Base-by-base conservation (phyloP, 2,329 filamentous ascomycete genomes). In the Aureobasidium uvarum region DNA sequence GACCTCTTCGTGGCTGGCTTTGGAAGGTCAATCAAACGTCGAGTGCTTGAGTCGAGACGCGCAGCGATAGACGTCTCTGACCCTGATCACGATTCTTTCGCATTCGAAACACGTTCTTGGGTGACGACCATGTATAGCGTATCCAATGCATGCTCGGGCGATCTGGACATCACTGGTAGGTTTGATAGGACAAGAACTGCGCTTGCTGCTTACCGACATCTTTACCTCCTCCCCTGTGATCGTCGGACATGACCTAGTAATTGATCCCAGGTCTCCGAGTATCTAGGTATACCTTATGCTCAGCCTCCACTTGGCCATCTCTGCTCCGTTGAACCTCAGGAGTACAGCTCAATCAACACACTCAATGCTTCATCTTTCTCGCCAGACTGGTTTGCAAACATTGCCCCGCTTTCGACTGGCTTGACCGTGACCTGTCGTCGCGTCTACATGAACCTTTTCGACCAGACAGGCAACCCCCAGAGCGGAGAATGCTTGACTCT, bases 211-310 rank as follows among this genome's bases (percentile, higher is more conserved):
- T 51, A n/a, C 28, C 25, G 25, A 3, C 5, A 11, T 8, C 3
- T 10, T n/a, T 11, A 16, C 20, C 33, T 36, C 3, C 5, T 31
- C 25, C 13, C 14, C 23, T 23, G n/a, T 31, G 14, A 31, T 14
- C 7, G 46, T 50, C 23, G 46, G 25, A 36, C 10, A 0, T n/a
- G 16, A 51, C n/a, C 28, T 51, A n/a, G 3, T 3, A 51, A 51
- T 3, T 28, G 48, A 10, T 51, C 28, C 8, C 48, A 51, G 5
- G 28, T 50, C 46, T 50, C 46, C 14, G 25, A 33, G 13, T 54
- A 54, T 18, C 51, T 54, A 1, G 51, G 33, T 39, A 54, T 54
- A 38, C 51, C 51, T 14, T 54, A 54, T 54, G 33, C 51, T 28
- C 23, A 25, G 16, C n/a, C 51, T 5, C 33, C 50, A 13, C n/a